Evolutionary conservation across 768 basidiomycete species (phyloP).

Genomic region (Leccinum fibrillosum): DNA sequence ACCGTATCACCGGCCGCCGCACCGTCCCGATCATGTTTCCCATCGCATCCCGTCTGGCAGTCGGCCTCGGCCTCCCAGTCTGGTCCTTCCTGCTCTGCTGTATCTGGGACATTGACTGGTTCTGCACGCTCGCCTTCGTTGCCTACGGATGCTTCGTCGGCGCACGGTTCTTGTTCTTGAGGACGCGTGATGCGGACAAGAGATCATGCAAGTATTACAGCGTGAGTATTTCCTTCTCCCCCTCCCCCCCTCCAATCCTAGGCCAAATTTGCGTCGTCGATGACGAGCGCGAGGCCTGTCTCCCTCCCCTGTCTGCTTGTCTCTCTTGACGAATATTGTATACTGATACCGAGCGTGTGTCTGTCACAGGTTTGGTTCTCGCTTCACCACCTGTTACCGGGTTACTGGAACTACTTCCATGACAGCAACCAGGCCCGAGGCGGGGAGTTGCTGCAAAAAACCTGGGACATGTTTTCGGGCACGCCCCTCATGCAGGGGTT

Average conservation of each 20-base stretch:
- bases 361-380: constrained; percentile 32
- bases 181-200: constrained; percentile 29
- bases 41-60: constrained; percentile 31
- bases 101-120: constrained; percentile 35
- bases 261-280: constrained; percentile 6
- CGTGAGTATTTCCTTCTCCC: constrained; percentile 20
- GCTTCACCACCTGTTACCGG: constrained; percentile 33
- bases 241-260: neutral
- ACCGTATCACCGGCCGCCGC: constrained; percentile 34
- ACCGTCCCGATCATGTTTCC: constrained; percentile 48
- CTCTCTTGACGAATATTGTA: neutral
- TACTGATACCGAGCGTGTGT: neutral
- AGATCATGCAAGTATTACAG: constrained; percentile 38
- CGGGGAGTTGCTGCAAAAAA: constrained; percentile 18
- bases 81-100: constrained; percentile 37
- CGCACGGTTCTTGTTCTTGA: constrained; percentile 29
- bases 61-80: constrained; percentile 31
- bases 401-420: constrained; percentile 35
- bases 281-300: neutral
- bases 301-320: neutral
- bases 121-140: constrained; percentile 27
- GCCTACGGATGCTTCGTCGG: constrained; percentile 34
- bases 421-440: constrained; percentile 9
- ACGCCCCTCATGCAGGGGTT: constrained; percentile 2
- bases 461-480: constrained; percentile 21